phyloP scores from a whole-genome alignment of 2,329 filamentous ascomycete species.

The Diplodia sapinea region DNA sequence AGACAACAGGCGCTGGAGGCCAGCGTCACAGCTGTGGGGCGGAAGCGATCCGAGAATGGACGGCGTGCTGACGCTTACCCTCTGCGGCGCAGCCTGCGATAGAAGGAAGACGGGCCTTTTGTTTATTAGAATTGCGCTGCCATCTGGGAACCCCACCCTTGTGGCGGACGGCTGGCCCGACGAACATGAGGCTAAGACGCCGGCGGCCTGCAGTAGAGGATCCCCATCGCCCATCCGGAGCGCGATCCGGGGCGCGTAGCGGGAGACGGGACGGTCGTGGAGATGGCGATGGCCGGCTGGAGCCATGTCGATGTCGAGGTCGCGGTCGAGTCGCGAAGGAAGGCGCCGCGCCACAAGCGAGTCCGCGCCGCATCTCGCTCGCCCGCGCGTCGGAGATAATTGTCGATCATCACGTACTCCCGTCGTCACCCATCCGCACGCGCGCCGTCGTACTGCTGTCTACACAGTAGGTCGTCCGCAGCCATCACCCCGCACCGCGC shows the following conservation, averaged over 20 bases:
- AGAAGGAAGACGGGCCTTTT: neutral
- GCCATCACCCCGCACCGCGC: no score
- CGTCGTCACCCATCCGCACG: neutral
- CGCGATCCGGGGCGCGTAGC: neutral
- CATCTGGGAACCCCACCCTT: neutral
- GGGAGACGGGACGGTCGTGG: neutral
- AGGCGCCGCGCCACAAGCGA: neutral
- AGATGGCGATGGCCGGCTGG: neutral
- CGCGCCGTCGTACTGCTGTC: neutral
- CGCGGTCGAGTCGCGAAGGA: neutral
- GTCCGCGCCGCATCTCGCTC: neutral
- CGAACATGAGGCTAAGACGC: neutral
- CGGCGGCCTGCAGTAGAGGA: neutral
- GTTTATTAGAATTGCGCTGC: neutral
- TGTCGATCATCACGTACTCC: neutral
- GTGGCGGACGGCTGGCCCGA: neutral
- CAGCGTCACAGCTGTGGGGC: constrained; percentile 22
- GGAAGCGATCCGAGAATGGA: constrained; percentile 8
- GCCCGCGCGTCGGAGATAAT: neutral
- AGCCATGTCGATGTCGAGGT: neutral
- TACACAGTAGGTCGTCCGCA: no score
- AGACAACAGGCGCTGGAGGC: neutral
- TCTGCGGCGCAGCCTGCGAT: neutral
- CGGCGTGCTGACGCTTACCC: neutral
- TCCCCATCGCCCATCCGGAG: neutral